Evolutionary conservation across 1,284 basidiomycete genomes (phyloP).

Genomic region (Volvariella surrecta): DNA sequence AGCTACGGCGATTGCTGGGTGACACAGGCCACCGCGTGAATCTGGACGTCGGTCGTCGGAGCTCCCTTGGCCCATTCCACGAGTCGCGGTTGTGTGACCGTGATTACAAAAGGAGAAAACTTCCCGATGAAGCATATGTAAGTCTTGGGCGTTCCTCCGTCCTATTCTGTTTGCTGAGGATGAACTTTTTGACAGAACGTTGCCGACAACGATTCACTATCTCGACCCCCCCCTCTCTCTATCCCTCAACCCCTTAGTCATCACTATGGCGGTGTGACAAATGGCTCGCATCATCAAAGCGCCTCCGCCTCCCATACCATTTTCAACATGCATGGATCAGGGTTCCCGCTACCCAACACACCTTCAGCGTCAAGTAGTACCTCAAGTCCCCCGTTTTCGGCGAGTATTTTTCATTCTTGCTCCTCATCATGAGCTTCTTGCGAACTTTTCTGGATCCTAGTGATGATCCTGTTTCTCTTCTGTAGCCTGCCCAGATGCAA

Average conservation of each 20-base stretch:
- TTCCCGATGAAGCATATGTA: conserved; percentile 34
- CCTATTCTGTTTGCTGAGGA: neutral
- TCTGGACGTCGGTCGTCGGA: conserved; percentile 33
- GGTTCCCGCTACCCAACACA: conserved; percentile 56
- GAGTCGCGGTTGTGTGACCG: conserved; percentile 44
- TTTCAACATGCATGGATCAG: conserved; percentile 41
- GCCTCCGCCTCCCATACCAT: conserved; percentile 25
- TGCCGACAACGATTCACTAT: conserved; percentile 31
- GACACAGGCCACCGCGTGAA: conserved; percentile 25
- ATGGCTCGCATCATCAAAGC: conserved; percentile 8
- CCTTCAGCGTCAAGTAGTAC: conserved; percentile 66
- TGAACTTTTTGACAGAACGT: conserved; percentile 20
- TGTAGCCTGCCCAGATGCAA: conserved; percentile 59
- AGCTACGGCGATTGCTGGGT: conserved; percentile 51
- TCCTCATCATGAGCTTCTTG: conserved; percentile 15
- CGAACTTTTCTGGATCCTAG: conserved; percentile 36
- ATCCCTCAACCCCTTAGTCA: conserved; percentile 41
- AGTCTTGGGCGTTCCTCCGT: conserved; percentile 40
- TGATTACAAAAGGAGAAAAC: conserved; percentile 56
- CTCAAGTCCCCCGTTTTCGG: conserved; percentile 73
- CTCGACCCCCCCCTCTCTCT: conserved; percentile 52
- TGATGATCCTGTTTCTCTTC: conserved; percentile 32
- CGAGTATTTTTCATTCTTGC: conserved; percentile 49
- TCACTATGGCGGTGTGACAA: conserved; percentile 21
- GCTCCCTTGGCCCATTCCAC: conserved; percentile 30